Conservation (phyloP, 2,329 filamentous ascomycete genomes). For the Xylariales sp. region DNA sequence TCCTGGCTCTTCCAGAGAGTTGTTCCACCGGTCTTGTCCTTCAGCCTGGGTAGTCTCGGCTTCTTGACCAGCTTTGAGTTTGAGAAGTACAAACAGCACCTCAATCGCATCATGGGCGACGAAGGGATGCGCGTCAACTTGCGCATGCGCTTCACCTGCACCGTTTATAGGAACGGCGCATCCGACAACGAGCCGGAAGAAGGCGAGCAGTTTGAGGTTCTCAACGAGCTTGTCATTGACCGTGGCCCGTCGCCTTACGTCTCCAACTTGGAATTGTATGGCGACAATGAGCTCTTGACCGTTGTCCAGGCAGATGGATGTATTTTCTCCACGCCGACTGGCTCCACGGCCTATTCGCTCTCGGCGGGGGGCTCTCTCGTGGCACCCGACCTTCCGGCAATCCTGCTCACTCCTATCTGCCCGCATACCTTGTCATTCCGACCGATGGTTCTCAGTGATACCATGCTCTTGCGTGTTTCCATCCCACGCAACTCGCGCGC, state of each 20-base stretch:
- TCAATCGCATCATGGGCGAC: constrained; percentile 88
- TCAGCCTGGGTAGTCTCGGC: constrained; percentile 79
- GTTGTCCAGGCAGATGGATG: constrained; percentile 95
- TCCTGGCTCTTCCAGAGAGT: constrained; percentile 90
- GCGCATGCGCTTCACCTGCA: constrained; percentile 98
- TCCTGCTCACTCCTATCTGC: constrained; percentile 94
- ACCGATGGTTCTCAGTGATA: constrained; percentile 96
- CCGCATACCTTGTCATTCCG: constrained; percentile 95
- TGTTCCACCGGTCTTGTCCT: constrained; percentile 79
- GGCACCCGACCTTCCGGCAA: constrained; percentile 93
- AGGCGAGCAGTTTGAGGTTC: constrained; percentile 92
- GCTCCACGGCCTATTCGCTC: constrained; percentile 90
- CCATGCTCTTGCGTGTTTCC: constrained; percentile 83
- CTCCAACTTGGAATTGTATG: constrained; percentile 92
- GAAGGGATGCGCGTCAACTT: constrained; percentile 95
- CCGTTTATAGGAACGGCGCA: constrained; percentile 73
- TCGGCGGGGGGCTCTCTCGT: constrained; percentile 94
- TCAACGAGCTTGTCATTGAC: constrained; percentile 98
- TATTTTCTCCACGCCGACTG: constrained; percentile 96
- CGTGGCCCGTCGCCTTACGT: constrained; percentile 95
- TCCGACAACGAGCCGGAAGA: constrained; percentile 67
- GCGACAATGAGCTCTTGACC: constrained; percentile 89
- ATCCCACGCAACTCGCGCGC: constrained; percentile 82
- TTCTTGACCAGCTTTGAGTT: constrained; percentile 89
- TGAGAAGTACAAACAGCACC: constrained; percentile 77